phyloP scores from a whole-genome alignment of 805 yeast genomes.

The Metschnikowia reukaufii region DNA sequence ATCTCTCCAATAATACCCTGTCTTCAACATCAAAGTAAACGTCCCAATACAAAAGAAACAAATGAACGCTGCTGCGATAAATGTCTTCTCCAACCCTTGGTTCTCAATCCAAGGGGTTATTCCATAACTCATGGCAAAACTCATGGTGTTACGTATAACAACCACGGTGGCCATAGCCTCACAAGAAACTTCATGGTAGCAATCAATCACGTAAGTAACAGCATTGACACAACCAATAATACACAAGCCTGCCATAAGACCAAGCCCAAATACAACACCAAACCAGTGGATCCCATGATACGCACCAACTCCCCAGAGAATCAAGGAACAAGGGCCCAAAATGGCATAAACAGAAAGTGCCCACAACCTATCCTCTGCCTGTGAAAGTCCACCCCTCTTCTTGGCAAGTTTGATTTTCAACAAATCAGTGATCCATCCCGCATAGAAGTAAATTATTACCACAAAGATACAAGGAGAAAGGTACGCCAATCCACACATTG shows the following conservation, averaged over 20 bases:
- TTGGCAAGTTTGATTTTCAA: conserved; percentile 16
- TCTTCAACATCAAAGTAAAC: conserved; percentile 40
- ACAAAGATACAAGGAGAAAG: conserved; percentile 19
- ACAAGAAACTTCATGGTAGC: conserved; percentile 29
- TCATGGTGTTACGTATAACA: conserved; percentile 56
- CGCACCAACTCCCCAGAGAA: conserved; percentile 28
- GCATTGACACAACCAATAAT: conserved; percentile 30
- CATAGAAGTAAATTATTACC: conserved; percentile 16
- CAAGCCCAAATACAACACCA: conserved; percentile 28
- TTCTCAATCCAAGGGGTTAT: conserved; percentile 57
- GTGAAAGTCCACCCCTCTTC: conserved; percentile 14
- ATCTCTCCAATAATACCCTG: conserved; percentile 39
- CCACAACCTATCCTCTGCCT: conserved; percentile 19
- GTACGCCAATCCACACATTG: conserved; percentile 21
- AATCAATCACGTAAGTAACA: conserved; percentile 28
- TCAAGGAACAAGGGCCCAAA: conserved; percentile 18
- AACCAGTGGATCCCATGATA: conserved; percentile 24
- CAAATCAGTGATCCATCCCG: conserved; percentile 19
- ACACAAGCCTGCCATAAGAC: conserved; percentile 22
- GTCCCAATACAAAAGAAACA: conserved; percentile 48
- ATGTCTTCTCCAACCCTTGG: conserved; percentile 55
- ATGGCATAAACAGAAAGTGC: conserved; percentile 17
- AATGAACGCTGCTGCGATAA: conserved; percentile 55
- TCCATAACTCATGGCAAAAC: conserved; percentile 61
- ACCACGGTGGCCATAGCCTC: conserved; percentile 49